Base-by-base conservation (phyloP, 164 flowering plant genomes). In the Annona squamosa region DNA sequence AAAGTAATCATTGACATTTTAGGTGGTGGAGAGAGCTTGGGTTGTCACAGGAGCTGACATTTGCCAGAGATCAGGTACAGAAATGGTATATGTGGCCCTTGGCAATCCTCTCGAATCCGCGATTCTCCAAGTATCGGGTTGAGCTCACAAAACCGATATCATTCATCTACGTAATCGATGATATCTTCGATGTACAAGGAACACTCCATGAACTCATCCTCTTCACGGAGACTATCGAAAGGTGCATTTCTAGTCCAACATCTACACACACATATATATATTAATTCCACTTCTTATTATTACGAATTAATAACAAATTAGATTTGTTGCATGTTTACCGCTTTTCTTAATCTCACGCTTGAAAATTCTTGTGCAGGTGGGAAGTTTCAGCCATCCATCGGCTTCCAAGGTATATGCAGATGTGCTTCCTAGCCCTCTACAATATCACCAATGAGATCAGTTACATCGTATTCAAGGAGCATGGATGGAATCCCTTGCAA, bases 11-110 rank as follows among this genome's bases (percentile, higher is more conserved):
- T 52, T 69, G 18, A 13, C 17, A 10, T 43, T 46, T 4, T 59
- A 87, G 92, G 69, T 89, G 93, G 93, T 89, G 93, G 93, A 81
- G 74, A 43, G 84, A 81, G 2, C 69, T 83, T 1, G 86, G 87
- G 2, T 68, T 89, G 43, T 47, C 81, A 1, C 48, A 84, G 69
- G 81, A 83, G 41, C 45, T 89, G 76, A 79, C 76, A 75, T 77
- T 84, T 72, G 88, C 83, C 0, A 84, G 92, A 47, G 76, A 87
- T 65, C 86, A 85, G 73, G 92, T 89, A 59, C 2, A 81, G 0
- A 84, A 89, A 79, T 88, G 97, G 89, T 83, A 82, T 71, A 66
- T 79, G 62, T 84, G 86, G 85, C 52, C 88, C 1, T 65, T 84
- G 76, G 87, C 76, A 1, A 4, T 47, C 7, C 75, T 85, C 6